phyloP scores from a whole-genome alignment of 495 filamentous ascomycete species.

The Copromyces sp. region DNA sequence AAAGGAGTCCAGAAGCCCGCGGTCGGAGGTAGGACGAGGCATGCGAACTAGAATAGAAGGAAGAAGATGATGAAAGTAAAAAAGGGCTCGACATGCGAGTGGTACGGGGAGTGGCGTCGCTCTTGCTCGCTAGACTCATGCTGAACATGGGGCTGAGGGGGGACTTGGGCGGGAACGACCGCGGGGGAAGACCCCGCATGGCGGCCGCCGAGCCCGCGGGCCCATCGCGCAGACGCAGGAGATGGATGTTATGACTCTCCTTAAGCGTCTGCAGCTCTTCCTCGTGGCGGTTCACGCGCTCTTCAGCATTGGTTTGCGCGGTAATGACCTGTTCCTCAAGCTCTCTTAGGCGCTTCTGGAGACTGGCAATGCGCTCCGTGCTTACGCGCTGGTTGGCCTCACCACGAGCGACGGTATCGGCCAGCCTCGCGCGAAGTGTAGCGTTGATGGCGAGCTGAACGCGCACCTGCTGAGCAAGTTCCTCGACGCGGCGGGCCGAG shows the following conservation, averaged over 20 bases:
- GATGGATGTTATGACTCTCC: slow-evolving; percentile 67
- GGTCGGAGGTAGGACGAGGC: slow-evolving; percentile 7
- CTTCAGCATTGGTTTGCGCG: slow-evolving; percentile 82
- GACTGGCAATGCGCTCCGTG: slow-evolving; percentile 64
- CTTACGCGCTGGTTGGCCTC: slow-evolving; percentile 76
- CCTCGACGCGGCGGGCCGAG: slow-evolving; percentile 65
- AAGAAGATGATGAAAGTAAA: neutral
- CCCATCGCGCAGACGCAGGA: slow-evolving; percentile 58
- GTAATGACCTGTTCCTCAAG: slow-evolving; percentile 76
- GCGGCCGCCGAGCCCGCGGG: neutral
- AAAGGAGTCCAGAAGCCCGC: slow-evolving; percentile 29
- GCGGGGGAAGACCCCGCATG: slow-evolving; percentile 25
- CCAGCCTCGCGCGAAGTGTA: slow-evolving; percentile 66
- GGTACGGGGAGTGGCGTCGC: neutral
- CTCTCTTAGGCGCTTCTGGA: slow-evolving; percentile 67
- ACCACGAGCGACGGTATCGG: slow-evolving; percentile 73
- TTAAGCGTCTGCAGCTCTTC: slow-evolving; percentile 68
- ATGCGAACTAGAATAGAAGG: neutral
- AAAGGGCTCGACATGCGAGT: slow-evolving; percentile 28
- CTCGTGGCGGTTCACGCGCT: slow-evolving; percentile 70
- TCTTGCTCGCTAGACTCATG: slow-evolving; percentile 17
- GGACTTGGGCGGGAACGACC: slow-evolving; percentile 40
- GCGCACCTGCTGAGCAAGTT: slow-evolving; percentile 64
- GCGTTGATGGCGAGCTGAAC: slow-evolving; percentile 68
- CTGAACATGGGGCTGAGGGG: slow-evolving; percentile 56